These are phyloP conservation scores for Tuber magnatum DNA, from an alignment of 495 filamentous ascomycete genomes.

Conservation along the genomic window DNA sequence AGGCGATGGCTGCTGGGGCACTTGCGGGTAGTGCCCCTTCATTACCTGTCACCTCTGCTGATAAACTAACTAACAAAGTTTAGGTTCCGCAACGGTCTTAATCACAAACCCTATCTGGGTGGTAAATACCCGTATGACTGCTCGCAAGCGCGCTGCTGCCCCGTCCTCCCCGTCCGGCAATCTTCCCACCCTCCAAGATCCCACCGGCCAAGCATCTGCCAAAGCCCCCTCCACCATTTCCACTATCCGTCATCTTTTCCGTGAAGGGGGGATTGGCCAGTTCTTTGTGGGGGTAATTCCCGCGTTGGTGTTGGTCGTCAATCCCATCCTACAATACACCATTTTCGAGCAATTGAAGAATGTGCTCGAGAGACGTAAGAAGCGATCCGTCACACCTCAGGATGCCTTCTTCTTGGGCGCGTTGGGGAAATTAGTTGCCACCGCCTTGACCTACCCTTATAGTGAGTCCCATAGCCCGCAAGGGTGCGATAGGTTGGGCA, in stretches of 20 bases:
- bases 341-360: conserved; percentile 97
- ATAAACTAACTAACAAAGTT: not conserved
- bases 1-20: conserved; percentile 92
- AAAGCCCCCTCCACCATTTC: conserved; percentile 63
- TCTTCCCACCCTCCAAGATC: conserved; percentile 33
- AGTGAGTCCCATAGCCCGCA: conserved; percentile 45
- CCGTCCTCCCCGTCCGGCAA: conserved; percentile 13
- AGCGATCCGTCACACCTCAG: conserved; percentile 62
- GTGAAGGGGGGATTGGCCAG: conserved; percentile 70
- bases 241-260: conserved; percentile 67
- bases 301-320: conserved; percentile 87
- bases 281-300: conserved; percentile 90
- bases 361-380: conserved; percentile 56
- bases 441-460: conserved; percentile 91
- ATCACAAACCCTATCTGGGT: conserved; percentile 99
- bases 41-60: not conserved
- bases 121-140: conserved; percentile 95
- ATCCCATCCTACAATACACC: conserved; percentile 97
- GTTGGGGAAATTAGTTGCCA: conserved; percentile 87
- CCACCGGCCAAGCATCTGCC: conserved; percentile 37
- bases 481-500: not conserved
- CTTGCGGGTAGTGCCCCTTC: conserved; percentile 53
- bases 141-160: conserved; percentile 56
- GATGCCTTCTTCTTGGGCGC: conserved; percentile 88
- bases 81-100: conserved; percentile 76